Evolutionary conservation across 345 rosid species (phyloP), one percentile per base, ranked within the genome.

Genomic region (Jatropha curcas): DNA sequence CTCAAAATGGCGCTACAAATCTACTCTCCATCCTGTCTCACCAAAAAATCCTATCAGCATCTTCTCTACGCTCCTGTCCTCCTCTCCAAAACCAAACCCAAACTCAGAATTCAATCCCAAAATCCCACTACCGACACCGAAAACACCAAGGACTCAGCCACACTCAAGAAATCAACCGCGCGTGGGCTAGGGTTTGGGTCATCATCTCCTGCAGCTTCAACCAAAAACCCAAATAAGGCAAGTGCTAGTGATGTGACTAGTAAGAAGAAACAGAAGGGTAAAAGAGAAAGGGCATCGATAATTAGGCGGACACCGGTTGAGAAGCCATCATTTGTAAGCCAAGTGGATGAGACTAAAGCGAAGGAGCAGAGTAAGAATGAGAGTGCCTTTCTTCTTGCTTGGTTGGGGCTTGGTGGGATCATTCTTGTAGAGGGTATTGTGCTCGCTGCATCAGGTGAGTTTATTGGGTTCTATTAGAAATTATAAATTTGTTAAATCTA

Each of bases 341-440:
- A 85, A 76, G 88, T 77, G 53, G 88, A 85, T 4, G 90, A 87
- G 41, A 86, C 76, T 12, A 84, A 82, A 71, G 90, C 85, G 27
- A 79, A 87, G 70, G 96, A 88, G 73, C 84, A 75, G 82, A 77
- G 75, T 71, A 80, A 71, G 75, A 90, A 89, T 69, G 97, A 94
- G 85, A 88, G 88, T 33, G 97, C 97, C 62, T 94, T 94, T 84
- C 86, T 94, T 68, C 87, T 94, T 35, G 76, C 95, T 16, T 90
- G 98, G 98, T 80, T 87, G 72, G 98, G 88, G 30, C 88, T 90
- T 46, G 98, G 98, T 24, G 84, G 82, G 19, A 24, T 92, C 72
- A 94, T 90, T 74, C 85, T 89, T 43, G 63, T 86, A 72, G 57
- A 94, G 80, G 97, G 97, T 20, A 72, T 94, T 76, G 50, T 71